These are phyloP conservation scores for Rhododendron simsii DNA, from an alignment of 148 eudicot species.

Conservation along the genomic window DNA sequence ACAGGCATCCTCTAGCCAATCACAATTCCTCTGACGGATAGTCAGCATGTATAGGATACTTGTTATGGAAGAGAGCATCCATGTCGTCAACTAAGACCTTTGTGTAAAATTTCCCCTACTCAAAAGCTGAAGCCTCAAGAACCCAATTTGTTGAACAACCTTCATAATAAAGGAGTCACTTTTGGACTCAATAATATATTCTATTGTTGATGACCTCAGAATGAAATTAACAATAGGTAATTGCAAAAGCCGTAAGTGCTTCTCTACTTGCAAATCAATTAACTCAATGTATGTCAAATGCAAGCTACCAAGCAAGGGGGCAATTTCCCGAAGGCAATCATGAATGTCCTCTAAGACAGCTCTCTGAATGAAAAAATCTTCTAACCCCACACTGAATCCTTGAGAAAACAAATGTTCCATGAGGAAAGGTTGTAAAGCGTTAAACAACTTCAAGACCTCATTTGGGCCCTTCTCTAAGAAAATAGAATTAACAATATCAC, in stretches of 20 bases:
- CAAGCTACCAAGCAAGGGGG: slow-evolving; percentile 17
- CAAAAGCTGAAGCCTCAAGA: no score
- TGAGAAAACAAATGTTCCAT: slow-evolving; percentile 78
- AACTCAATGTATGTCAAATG: slow-evolving; percentile 54
- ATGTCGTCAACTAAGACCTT: slow-evolving; percentile 57
- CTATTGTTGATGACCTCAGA: no score
- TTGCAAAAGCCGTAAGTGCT: slow-evolving; percentile 42
- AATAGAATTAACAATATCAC: slow-evolving; percentile 61
- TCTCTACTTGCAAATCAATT: slow-evolving; percentile 59
- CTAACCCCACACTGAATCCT: slow-evolving; percentile 65
- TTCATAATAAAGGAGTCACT: no score
- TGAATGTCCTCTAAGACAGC: no score
- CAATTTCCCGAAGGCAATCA: slow-evolving; percentile 34
- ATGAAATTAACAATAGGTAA: slow-evolving; percentile 31
- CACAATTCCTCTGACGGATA: slow-evolving; percentile 68
- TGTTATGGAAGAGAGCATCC: slow-evolving; percentile 47
- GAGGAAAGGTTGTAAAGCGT: slow-evolving; percentile 69
- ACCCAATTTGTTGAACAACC: slow-evolving; percentile 17
- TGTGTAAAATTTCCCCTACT: slow-evolving; percentile 4
- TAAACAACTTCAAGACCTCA: slow-evolving; percentile 61
- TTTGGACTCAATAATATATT: no score
- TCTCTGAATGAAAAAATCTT: no score
- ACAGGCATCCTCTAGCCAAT: slow-evolving; percentile 56
- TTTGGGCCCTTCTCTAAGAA: slow-evolving; percentile 66
- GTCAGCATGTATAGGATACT: slow-evolving; percentile 44